These are phyloP conservation scores for Primulina tabacum DNA, from an alignment of 257 asterid species.

Conservation along the genomic window DNA sequence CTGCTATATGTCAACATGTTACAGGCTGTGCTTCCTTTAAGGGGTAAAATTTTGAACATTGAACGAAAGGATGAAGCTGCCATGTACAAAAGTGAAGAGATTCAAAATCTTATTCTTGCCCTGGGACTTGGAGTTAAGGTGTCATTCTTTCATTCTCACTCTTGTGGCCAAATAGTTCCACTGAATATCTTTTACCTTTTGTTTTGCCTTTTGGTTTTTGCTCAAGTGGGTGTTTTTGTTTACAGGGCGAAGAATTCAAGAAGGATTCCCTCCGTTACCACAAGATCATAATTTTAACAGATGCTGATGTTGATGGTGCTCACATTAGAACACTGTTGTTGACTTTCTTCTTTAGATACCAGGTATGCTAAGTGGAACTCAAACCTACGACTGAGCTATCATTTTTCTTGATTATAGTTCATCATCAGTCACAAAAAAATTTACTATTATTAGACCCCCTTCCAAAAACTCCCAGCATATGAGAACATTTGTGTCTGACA, in stretches of 20 bases:
- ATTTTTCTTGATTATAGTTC: not conserved
- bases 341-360: slow-evolving; percentile 93
- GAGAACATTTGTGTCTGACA: not conserved
- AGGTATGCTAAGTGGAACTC: slow-evolving; percentile 47
- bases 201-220: slow-evolving; percentile 20
- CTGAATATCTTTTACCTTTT: slow-evolving; percentile 11
- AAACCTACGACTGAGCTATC: not conserved
- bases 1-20: slow-evolving; percentile 26
- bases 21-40: slow-evolving; percentile 95
- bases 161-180: slow-evolving; percentile 10
- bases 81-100: slow-evolving; percentile 96
- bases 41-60: slow-evolving; percentile 95
- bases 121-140: slow-evolving; percentile 99
- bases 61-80: slow-evolving; percentile 98
- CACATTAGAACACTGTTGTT: slow-evolving; percentile 88
- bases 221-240: slow-evolving; percentile 21
- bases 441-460: not conserved
- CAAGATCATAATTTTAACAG: slow-evolving; percentile 91
- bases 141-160: slow-evolving; percentile 17
- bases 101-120: slow-evolving; percentile 94
- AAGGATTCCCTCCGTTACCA: slow-evolving; percentile 95
- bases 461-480: not conserved
- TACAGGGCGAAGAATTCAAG: slow-evolving; percentile 88
- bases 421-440: not conserved
- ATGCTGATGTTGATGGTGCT: slow-evolving; percentile 99